These are phyloP conservation scores for Ploettnerulaceae sp. DNA, from an alignment of 2,329 filamentous ascomycete species.

Conservation along the genomic window DNA sequence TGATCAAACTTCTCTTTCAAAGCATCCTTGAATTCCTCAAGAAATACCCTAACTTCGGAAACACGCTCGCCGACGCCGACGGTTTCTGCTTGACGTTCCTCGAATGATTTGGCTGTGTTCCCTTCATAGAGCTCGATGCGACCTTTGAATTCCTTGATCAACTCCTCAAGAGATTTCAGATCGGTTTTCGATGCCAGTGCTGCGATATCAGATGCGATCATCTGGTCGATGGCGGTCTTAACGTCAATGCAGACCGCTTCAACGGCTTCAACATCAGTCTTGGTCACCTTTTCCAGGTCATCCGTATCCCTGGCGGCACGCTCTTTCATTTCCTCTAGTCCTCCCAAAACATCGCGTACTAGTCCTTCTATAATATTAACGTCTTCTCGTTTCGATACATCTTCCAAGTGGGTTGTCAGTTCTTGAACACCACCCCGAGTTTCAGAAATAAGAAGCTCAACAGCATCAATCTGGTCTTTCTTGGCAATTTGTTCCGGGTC, in stretches of 20 bases:
- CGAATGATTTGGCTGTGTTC: constrained; percentile 71
- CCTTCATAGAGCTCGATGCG: constrained; percentile 63
- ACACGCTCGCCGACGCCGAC: constrained; percentile 74
- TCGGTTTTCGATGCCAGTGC: constrained; percentile 73
- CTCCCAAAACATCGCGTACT: constrained; percentile 69
- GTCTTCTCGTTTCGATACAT: constrained; percentile 72
- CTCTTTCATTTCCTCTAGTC: constrained; percentile 67
- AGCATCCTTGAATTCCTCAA: constrained; percentile 74
- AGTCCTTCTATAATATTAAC: constrained; percentile 71
- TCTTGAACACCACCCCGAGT: constrained; percentile 68
- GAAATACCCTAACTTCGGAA: constrained; percentile 68
- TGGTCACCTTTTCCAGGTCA: constrained; percentile 60
- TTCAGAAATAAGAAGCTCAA: constrained; percentile 59
- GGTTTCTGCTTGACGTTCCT: constrained; percentile 80
- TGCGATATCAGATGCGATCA: constrained; percentile 66
- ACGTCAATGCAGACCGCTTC: constrained; percentile 80
- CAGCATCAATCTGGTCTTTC: constrained; percentile 56
- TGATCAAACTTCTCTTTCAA: constrained; percentile 73
- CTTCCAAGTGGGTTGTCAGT: constrained; percentile 62
- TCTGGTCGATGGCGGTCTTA: constrained; percentile 70
- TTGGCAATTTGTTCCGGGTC: constrained; percentile 66
- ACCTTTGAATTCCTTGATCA: constrained; percentile 68
- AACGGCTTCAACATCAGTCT: constrained; percentile 76
- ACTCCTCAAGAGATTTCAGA: constrained; percentile 61
- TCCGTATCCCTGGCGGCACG: constrained; percentile 40